Base-by-base conservation (phyloP, 495 filamentous ascomycete species). In the Massariosphaeria phaeospora region DNA sequence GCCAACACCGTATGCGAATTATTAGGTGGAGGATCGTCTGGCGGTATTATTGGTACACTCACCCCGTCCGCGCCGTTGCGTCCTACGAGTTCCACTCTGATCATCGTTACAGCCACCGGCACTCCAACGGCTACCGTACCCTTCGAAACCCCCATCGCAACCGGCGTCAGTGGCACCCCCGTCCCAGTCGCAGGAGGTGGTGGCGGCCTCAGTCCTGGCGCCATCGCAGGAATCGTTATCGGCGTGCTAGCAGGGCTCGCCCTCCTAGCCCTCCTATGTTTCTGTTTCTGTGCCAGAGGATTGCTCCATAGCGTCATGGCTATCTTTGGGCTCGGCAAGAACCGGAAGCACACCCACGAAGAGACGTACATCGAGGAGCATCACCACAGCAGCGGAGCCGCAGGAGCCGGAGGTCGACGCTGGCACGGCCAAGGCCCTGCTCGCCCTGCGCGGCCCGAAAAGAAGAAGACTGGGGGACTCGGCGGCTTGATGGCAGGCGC, bases 171-270 rank as follows among this genome's bases (percentile, higher is more conserved):
- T 69, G 51, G 72, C 64, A 75, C 65, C 30, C 68, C 69, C 20
- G 65, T 66, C 23, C 31, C 47, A 9, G 66, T 72, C 2, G 68
- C 70, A 17, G 49, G 67, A 17, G 64, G 63, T 33, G 67, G 75
- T 52, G 73, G 76, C 44, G 78, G 79, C 48, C 74, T 96, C 40
- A 89, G 84, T 64, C 81, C 79, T 43, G 90, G 90, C 52, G 90
- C 89, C 21, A 95, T 96, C 62, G 90, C 90, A n/a, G 90, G 90
- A 36, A 96, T 96, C 59, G 90, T 96, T 56, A 85, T 96, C 42
- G 90, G 90, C 58, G 81, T 83, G 4, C 79, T 96, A 59, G 80
- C 79, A n/a, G 90, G 85, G 62, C 75, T 89, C 20, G 67, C 84
- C 42, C 68, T 95, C 1, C 74, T 95, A 13, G 64, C 87, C 10